Conservation (phyloP, 2,329 filamentous ascomycete species). For the Xylaria sp. region DNA sequence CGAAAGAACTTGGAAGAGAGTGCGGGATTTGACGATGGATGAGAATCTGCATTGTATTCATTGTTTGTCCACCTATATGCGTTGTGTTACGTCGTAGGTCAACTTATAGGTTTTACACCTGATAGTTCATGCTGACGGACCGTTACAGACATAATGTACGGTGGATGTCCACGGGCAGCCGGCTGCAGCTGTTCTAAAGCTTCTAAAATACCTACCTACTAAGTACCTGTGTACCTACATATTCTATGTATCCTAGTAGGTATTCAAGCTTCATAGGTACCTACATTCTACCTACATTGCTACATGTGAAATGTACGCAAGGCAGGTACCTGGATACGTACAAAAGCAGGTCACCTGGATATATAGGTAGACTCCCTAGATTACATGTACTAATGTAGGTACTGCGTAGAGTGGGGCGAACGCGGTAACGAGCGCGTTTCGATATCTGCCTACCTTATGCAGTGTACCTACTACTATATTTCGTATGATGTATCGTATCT, state of each 20-base stretch:
- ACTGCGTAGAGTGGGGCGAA: background rate
- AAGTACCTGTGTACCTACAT: background rate
- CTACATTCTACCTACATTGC: too few species aligned
- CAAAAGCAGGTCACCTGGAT: too few species aligned
- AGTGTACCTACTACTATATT: too few species aligned
- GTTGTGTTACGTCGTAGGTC: background rate
- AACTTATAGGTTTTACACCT: too few species aligned
- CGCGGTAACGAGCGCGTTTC: slow-evolving; percentile 5
- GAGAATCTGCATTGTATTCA: background rate
- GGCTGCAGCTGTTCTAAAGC: background rate
- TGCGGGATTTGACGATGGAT: background rate
- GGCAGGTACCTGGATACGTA: background rate
- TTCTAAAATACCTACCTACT: background rate
- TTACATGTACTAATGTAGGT: too few species aligned
- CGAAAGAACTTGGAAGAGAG: background rate
- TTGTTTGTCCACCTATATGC: too few species aligned
- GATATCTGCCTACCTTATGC: background rate
- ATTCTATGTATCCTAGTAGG: too few species aligned
- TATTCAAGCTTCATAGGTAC: too few species aligned
- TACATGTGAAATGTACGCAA: background rate
- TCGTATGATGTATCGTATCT: too few species aligned
- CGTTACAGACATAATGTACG: background rate
- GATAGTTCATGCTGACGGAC: background rate
- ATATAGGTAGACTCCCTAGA: too few species aligned
- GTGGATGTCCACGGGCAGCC: background rate